A percentile compares a stretch with the other conserved stretches of the same genome.
Evolutionary conservation across 768 basidiomycete species (phyloP).

Genomic region (Crepidotus variabilis): DNA sequence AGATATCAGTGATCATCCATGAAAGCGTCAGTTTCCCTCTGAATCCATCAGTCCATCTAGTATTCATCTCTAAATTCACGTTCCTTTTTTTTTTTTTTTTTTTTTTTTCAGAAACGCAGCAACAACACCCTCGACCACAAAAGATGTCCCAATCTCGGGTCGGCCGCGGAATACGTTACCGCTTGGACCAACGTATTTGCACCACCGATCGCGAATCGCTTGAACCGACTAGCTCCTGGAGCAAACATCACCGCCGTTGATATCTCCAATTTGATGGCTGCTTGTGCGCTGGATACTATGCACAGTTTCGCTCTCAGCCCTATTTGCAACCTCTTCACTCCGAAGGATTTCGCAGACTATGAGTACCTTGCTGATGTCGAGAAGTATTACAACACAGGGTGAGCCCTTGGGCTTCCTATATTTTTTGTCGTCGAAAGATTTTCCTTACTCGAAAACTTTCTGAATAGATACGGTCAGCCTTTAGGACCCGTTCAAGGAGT

Average conservation of each 20-base stretch:
- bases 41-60: background rate
- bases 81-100: conserved; percentile 44
- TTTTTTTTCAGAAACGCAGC: conserved; percentile 34
- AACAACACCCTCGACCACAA: conserved; percentile 69
- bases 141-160: conserved; percentile 58
- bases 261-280: conserved; percentile 54
- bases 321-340: conserved; percentile 69
- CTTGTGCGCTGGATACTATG: conserved; percentile 81
- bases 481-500: conserved; percentile 80
- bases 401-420: too few relatives aligned
- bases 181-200: conserved; percentile 59
- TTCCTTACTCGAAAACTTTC: background rate
- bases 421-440: too few relatives aligned
- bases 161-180: conserved; percentile 36
- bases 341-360: conserved; percentile 58
- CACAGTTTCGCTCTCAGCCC: conserved; percentile 45
- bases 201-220: conserved; percentile 48
- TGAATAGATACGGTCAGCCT: conserved; percentile 55
- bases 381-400: conserved; percentile 81
- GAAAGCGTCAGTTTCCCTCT: background rate
- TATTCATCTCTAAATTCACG: conserved; percentile 50
- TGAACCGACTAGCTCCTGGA: conserved; percentile 61
- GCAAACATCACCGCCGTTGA: conserved; percentile 55
- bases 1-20: conserved; percentile 32
- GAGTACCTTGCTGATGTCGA: conserved; percentile 72